Base-by-base conservation (phyloP, 441 rosid species). In the Capsella rubella region DNA sequence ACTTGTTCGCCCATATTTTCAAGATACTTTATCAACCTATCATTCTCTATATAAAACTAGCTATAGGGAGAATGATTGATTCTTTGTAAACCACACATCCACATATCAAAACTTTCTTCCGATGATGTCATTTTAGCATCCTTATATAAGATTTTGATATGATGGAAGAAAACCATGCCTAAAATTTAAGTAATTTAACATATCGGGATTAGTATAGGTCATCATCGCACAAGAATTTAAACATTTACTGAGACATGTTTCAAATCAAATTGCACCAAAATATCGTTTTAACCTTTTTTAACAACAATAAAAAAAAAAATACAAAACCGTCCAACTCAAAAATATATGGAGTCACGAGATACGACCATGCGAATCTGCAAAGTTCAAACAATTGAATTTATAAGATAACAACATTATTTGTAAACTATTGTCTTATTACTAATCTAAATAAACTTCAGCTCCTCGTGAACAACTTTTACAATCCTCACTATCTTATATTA, bases 391-490 rank as follows among this genome's bases (percentile, higher is more conserved):
- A 21, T 21, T 21, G 25, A 21, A 21, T 21, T 21, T 21, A 21
- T 21, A 21, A 1, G 25, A 21, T 21, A 21, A 21, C 25, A 21
- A 21, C 25, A 21, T 21, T 21, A 21, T 21, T 21, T 21, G 25
- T 21, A 21, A 21, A 15, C 5, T 45, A 21, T 57, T 34, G 3
- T 32, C 65, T 15, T 14, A 46, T 46, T 6, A 5, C 46, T 2
- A 46, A 25, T 50, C 8, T 2, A 70, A 3, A 49, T 10, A 49
- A 32, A 8, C 47, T 65, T 50, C 3, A 47, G n/a, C 58, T 49
- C 50, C 58, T 49, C 50, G 74, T 59, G 67, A 59, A 50, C 50
- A 4, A 49, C 21, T 70, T 49, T 59, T 6, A 59, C 10, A n/a
- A 15, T 69, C 34, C 56, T 57, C 34, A 21, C 25, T 21, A 21